Percentiles rank a stretch among this genome's conserved stretches.
These are phyloP conservation scores for Chlorella ohadii DNA, from an alignment of 139 green algal species.

Conservation along the genomic window DNA sequence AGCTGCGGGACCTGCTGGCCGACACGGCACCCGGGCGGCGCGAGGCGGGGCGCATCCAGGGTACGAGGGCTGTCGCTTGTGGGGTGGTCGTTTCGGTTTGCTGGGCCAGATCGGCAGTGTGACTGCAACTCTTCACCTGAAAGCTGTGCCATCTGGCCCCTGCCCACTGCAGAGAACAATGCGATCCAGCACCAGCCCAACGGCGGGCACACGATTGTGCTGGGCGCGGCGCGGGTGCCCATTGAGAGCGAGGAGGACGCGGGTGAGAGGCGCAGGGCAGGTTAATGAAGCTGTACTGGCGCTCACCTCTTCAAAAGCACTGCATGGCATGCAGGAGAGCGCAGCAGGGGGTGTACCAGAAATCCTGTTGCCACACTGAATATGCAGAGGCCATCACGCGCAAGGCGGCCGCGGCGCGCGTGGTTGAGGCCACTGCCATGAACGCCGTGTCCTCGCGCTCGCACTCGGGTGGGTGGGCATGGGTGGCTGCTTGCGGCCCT, in stretches of 20 bases:
- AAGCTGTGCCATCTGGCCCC: too few relatives aligned
- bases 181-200: constrained; percentile 84
- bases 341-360: too few relatives aligned
- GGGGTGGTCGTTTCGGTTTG: not conserved
- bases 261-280: too few relatives aligned
- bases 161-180: constrained; percentile 67
- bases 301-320: too few relatives aligned
- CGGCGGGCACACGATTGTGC: constrained; percentile 80
- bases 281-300: too few relatives aligned
- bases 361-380: too few relatives aligned
- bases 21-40: constrained; percentile 38
- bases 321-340: too few relatives aligned
- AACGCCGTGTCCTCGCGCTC: constrained; percentile 89
- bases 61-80: not conserved
- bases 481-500: too few relatives aligned
- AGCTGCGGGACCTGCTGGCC: constrained; percentile 87
- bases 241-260: constrained; percentile 60
- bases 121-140: too few relatives aligned
- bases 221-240: constrained; percentile 57
- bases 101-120: not conserved
- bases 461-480: constrained; percentile 66
- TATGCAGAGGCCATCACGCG: constrained; percentile 69
- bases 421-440: constrained; percentile 92
- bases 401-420: constrained; percentile 68
- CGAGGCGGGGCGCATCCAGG: constrained; percentile 11